Conservation (phyloP, 2,329 filamentous ascomycete genomes). For the Periconia sp. region DNA sequence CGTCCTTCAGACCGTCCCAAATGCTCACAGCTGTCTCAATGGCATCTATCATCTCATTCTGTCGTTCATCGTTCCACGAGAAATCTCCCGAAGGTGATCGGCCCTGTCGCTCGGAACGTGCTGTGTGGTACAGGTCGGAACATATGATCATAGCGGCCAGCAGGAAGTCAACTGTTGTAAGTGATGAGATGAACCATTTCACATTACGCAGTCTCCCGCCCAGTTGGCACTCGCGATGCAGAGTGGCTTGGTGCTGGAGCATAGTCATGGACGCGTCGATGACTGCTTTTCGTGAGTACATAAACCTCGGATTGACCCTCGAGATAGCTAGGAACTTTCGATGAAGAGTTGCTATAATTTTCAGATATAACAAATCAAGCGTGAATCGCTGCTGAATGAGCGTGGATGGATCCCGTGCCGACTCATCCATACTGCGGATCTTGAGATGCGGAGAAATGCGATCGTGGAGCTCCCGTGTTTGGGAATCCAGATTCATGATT, state of each 20-base stretch:
- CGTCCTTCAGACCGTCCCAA: conserved; percentile 76
- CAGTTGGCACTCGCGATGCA: conserved; percentile 73
- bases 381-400: conserved; percentile 80
- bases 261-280: conserved; percentile 86
- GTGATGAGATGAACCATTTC: conserved; percentile 76
- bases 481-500: conserved; percentile 61
- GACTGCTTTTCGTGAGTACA: conserved; percentile 79
- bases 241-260: conserved; percentile 72
- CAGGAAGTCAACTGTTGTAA: conserved; percentile 82
- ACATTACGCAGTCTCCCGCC: conserved; percentile 71
- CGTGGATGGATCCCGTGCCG: conserved; percentile 67
- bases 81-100: conserved; percentile 42
- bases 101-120: conserved; percentile 44
- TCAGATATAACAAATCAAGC: conserved; percentile 82
- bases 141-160: conserved; percentile 83
- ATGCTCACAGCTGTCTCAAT: conserved; percentile 75
- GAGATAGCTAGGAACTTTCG: conserved; percentile 82
- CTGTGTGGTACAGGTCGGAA: conserved; percentile 77
- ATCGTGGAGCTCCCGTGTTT: conserved; percentile 59
- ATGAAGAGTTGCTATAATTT: conserved; percentile 86
- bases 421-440: conserved; percentile 73
- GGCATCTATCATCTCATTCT: conserved; percentile 73
- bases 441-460: conserved; percentile 79
- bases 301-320: conserved; percentile 73
- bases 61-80: conserved; percentile 51